Evolutionary conservation across 2,329 filamentous ascomycete genomes (phyloP).

Genomic region (Aspergillus terreus): DNA sequence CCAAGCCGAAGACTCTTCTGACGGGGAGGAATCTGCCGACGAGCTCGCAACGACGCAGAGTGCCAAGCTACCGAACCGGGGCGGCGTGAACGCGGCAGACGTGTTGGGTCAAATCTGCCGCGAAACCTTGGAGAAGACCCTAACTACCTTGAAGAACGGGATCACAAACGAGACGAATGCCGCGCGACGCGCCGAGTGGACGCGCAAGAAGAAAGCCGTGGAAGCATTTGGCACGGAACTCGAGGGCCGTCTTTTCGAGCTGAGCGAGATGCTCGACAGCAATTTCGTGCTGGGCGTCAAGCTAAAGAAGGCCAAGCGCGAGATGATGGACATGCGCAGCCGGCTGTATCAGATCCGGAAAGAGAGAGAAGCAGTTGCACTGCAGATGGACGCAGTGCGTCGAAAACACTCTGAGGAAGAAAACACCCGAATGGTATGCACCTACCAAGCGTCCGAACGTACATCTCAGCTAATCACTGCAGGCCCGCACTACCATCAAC

Average conservation of each 20-base stretch:
- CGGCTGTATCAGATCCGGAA: constrained; percentile 47
- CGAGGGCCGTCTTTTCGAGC: constrained; percentile 47
- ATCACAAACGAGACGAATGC: constrained; percentile 39
- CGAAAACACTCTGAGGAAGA: constrained; percentile 39
- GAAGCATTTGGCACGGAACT: constrained; percentile 48
- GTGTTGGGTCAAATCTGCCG: constrained; percentile 50
- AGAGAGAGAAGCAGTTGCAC: constrained; percentile 46
- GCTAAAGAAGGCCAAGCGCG: constrained; percentile 43
- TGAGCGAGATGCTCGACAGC: constrained; percentile 52
- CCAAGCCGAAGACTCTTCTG: constrained; percentile 17
- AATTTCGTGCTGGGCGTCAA: constrained; percentile 46
- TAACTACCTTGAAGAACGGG: constrained; percentile 39
- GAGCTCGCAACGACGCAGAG: constrained; percentile 30
- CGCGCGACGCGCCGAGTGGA: constrained; percentile 38
- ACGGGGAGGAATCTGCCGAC: constrained; percentile 27
- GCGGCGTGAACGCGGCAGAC: constrained; percentile 50
- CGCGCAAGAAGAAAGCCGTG: constrained; percentile 46
- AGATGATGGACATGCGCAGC: constrained; percentile 43
- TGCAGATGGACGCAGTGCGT: constrained; percentile 49
- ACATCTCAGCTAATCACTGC: neutral
- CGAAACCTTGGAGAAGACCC: constrained; percentile 47
- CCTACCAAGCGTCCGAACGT: neutral
- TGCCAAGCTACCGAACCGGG: constrained; percentile 36
- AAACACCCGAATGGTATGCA: constrained; percentile 30
- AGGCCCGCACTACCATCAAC: constrained; percentile 40